phyloP scores from a whole-genome alignment of 805 yeast genomes.

The Komagataella populi region DNA sequence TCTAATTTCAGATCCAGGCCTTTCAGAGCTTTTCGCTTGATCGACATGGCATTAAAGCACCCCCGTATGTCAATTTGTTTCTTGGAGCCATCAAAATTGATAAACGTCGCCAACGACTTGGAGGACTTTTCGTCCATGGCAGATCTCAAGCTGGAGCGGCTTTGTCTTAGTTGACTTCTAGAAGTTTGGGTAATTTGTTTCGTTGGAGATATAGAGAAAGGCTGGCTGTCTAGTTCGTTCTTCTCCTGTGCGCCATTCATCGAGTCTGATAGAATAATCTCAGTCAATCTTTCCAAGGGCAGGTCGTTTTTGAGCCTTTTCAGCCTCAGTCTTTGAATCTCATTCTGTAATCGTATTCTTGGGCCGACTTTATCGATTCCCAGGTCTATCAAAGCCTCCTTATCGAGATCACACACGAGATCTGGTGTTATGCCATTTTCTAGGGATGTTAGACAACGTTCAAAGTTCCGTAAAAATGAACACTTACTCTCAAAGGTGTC shows the following conservation, averaged over 20 bases:
- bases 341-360: conserved; percentile 51
- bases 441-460: conserved; percentile 1
- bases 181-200: not conserved
- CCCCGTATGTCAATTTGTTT: conserved; percentile 61
- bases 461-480: not conserved
- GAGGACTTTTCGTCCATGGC: conserved; percentile 12
- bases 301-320: conserved; percentile 13
- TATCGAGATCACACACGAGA: conserved; percentile 46
- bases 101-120: conserved; percentile 37
- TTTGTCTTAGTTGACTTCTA: not conserved
- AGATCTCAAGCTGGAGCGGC: not conserved
- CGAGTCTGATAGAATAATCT: not conserved
- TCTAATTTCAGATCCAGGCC: conserved; percentile 35
- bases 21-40: conserved; percentile 55
- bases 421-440: conserved; percentile 45
- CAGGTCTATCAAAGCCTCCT: conserved; percentile 49
- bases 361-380: conserved; percentile 79
- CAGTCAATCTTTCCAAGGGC: conserved; percentile 9
- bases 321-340: conserved; percentile 32
- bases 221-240: not conserved
- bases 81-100: conserved; percentile 60
- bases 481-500: conserved; percentile 8
- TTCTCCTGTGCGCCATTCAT: not conserved
- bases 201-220: not conserved
- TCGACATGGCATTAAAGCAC: conserved; percentile 69